Base-by-base conservation (phyloP, 2,329 filamentous ascomycete species). In the Aspergillus thermomutatus region DNA sequence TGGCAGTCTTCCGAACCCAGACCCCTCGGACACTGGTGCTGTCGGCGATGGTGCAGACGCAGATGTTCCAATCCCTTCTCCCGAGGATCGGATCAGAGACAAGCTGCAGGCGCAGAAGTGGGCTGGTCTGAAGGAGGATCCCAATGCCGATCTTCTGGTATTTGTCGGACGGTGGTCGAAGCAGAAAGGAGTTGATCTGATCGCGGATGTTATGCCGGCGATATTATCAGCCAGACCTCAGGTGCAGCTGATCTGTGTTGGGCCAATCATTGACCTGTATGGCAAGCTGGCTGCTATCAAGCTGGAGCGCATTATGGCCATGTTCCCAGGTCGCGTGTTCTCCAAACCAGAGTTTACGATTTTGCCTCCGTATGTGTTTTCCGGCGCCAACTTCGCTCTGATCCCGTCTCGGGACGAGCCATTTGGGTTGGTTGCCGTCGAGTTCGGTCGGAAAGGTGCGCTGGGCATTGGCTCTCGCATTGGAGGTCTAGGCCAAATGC, bases 381-480 rank as follows among this genome's bases (percentile, higher is more conserved):
- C 80, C 45, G 86, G 86, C n/a, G 86, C 86, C 9, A 86, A 89
- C 51, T 88, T 88, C 60, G 85, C 85, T 9, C 74, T 88, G 21
- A 88, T 89, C 60, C 86, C 86, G 8, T 87, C 84, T 21, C 81
- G 86, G 64, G 86, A 89, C 65, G 86, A 89, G 69, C 86, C 86
- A 0, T 89, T 88, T 62, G 86, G 86, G 50, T 74, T 88, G 27
- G 86, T 89, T 4, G 86, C 86, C 28, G 86, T 88, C 47, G 86
- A 88, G 64, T 88, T 88, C 60, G 86, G 86, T 55, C 79, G 86
- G 23, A 88, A 88, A 69, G 86, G 86, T 64, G 86, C 86, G 21
- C 77, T 88, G 45, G 86, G 86, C 62, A 84, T 88, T 54, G 86
- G 86, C 47, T 83, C 85, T 41, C 79, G 85, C 52, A 86, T 88